phyloP scores from a whole-genome alignment of 345 rosid species.

The Raphanus raphanistrum region DNA sequence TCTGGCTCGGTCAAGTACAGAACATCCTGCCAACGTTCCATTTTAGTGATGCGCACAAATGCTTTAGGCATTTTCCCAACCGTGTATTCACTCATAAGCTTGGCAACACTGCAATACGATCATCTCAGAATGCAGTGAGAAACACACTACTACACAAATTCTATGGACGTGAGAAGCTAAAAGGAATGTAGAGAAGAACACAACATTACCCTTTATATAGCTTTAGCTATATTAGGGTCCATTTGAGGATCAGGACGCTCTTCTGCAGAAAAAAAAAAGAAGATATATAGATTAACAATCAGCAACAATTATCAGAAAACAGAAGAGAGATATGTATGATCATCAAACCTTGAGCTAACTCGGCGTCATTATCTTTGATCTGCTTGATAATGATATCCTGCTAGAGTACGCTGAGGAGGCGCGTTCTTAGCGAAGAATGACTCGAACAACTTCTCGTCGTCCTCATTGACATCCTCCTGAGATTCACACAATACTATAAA shows the following conservation, averaged over 20 bases:
- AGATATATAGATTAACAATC: background rate
- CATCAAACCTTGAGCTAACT: conserved; percentile 60
- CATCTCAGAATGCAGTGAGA: background rate
- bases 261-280: conserved; percentile 47
- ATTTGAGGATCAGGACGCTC: conserved; percentile 62
- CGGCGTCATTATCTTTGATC: conserved; percentile 59
- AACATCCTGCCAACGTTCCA: conserved; percentile 83
- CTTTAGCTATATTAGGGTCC: conserved; percentile 62
- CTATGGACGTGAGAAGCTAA: background rate
- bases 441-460: conserved; percentile 80
- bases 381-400: conserved; percentile 75
- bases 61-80: conserved; percentile 90
- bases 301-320: background rate
- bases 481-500: background rate
- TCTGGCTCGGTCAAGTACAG: conserved; percentile 87
- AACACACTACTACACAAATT: background rate
- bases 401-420: conserved; percentile 68
- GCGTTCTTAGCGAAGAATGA: conserved; percentile 71
- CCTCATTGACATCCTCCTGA: conserved; percentile 76
- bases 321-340: background rate
- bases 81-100: conserved; percentile 70
- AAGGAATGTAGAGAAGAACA: background rate
- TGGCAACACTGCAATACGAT: conserved; percentile 62
- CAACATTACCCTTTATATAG: conserved; percentile 68
- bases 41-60: conserved; percentile 69